Conservation (phyloP, 1,284 basidiomycete species). For the Schizopora paradoxa region DNA sequence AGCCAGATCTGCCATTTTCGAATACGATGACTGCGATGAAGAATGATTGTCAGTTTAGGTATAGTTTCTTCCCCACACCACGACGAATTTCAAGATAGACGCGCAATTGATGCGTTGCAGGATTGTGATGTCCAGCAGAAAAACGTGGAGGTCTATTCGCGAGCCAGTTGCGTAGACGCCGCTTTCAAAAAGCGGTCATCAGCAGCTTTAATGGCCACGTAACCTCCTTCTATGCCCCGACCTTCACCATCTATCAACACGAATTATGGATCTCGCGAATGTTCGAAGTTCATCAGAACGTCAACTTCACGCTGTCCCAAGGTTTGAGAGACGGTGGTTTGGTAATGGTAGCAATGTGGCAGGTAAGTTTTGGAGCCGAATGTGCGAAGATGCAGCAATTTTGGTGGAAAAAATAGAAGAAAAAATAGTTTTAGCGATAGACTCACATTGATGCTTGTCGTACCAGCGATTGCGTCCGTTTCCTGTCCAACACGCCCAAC, state of each 20-base stretch:
- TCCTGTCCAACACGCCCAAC: conserved; percentile 87
- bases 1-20: conserved; percentile 91
- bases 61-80: background rate
- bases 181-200: no score
- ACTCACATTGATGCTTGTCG: conserved; percentile 92
- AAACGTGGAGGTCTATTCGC: no score
- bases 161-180: no score
- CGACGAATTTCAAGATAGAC: background rate
- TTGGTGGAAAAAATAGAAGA: background rate
- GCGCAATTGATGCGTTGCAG: no score
- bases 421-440: background rate
- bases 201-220: no score
- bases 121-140: no score
- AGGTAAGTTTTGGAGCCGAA: background rate
- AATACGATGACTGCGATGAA: conserved; percentile 74
- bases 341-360: background rate
- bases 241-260: no score
- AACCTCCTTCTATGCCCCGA: no score
- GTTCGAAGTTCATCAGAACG: no score
- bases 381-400: no score
- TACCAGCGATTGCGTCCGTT: conserved; percentile 92
- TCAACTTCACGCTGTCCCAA: background rate
- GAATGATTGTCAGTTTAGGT: conserved; percentile 4
- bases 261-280: no score
- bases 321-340: background rate